Percentiles rank a stretch among this genome's conserved stretches.
These are phyloP conservation scores for Beauveria sp. DNA, from an alignment of 2,329 filamentous ascomycete genomes.

Conservation along the genomic window DNA sequence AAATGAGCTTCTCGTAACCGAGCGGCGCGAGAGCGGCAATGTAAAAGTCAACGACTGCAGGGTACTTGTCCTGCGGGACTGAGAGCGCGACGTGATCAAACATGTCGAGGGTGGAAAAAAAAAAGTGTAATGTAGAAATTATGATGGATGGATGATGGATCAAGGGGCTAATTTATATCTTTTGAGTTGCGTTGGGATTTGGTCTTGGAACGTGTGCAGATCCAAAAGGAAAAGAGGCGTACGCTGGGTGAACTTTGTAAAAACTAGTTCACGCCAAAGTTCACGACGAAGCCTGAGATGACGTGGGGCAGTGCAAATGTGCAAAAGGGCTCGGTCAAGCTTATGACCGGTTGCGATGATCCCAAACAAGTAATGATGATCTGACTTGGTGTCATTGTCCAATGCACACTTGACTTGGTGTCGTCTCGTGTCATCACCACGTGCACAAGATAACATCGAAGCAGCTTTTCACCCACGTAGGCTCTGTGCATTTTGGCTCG, in stretches of 20 bases:
- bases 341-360: not conserved
- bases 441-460: no score
- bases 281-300: not conserved
- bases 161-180: not conserved
- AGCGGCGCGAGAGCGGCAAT: constrained; percentile 6
- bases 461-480: no score
- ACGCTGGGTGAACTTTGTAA: not conserved
- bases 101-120: not conserved
- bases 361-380: no score
- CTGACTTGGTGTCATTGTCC: no score
- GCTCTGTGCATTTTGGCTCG: no score
- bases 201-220: not conserved
- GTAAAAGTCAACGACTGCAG: constrained; percentile 9
- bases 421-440: no score
- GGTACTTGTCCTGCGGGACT: constrained; percentile 7
- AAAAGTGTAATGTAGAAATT: not conserved
- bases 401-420: no score
- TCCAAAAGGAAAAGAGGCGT: not conserved
- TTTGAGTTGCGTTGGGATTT: not conserved
- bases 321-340: not conserved
- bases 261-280: not conserved
- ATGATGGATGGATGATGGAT: not conserved
- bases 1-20: constrained; percentile 8
- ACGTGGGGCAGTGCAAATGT: not conserved
- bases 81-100: constrained; percentile 12